Percentiles rank a stretch among this genome's conserved stretches.
These are phyloP conservation scores for Punctularia strigosozonata DNA, from an alignment of 768 basidiomycete genomes.

Conservation along the genomic window DNA sequence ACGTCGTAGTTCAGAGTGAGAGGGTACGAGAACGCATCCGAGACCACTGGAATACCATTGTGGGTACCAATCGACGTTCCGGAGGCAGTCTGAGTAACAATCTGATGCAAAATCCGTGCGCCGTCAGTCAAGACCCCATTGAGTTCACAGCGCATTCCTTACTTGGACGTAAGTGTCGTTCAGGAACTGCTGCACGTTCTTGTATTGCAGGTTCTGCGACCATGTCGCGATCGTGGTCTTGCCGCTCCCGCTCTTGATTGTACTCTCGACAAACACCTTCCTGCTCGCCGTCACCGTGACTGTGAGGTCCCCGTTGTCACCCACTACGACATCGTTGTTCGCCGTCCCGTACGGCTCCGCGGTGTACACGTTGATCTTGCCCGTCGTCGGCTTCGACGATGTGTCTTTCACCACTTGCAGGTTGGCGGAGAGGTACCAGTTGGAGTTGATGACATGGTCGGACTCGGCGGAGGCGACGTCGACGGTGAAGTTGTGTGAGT, in stretches of 20 bases:
- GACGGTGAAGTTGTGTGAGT: conserved; percentile 59
- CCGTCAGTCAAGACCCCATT: neutral
- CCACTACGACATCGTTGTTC: conserved; percentile 30
- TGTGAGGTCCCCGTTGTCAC: conserved; percentile 33
- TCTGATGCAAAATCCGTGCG: conserved; percentile 17
- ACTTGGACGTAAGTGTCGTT: conserved; percentile 33
- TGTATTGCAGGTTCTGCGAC: conserved; percentile 47
- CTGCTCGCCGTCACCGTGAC: conserved; percentile 52
- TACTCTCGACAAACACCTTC: conserved; percentile 45
- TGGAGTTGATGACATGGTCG: conserved; percentile 50
- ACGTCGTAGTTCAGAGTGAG: conserved; percentile 28
- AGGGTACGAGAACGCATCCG: conserved; percentile 44
- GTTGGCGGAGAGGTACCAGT: conserved; percentile 67
- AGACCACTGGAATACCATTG: conserved; percentile 28
- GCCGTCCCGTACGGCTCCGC: conserved; percentile 46
- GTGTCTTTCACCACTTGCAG: conserved; percentile 60
- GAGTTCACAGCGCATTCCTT: neutral
- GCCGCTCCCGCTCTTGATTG: conserved; percentile 53
- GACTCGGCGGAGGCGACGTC: conserved; percentile 62
- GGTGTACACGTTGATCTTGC: conserved; percentile 46
- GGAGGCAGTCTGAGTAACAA: conserved; percentile 34
- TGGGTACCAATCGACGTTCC: conserved; percentile 38
- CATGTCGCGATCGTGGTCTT: conserved; percentile 40
- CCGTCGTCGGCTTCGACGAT: conserved; percentile 53
- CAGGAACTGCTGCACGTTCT: conserved; percentile 51